Percentiles rank a stretch among this genome's conserved stretches.
These are phyloP conservation scores for Backusella morwellensis DNA, from an alignment of 192 early-diverging fungal genomes.

Conservation along the genomic window DNA sequence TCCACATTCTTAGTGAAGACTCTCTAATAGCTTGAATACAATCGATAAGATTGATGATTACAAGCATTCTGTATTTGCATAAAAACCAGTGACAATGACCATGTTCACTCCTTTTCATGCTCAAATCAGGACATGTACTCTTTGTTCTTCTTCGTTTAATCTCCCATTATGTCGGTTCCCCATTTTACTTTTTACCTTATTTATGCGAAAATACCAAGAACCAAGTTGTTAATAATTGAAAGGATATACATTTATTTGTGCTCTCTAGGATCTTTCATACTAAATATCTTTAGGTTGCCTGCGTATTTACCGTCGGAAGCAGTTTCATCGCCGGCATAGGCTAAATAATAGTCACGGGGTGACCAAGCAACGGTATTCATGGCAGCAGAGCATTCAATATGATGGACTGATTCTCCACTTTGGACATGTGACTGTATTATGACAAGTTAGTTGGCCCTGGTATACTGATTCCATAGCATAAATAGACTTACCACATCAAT, in stretches of 20 bases:
- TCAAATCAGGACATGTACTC: no score
- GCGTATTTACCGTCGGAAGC: slow-evolving; percentile 33
- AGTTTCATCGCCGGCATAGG: slow-evolving; percentile 76
- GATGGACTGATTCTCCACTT: slow-evolving; percentile 67
- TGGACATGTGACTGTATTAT: slow-evolving; percentile 64
- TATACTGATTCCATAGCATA: neutral
- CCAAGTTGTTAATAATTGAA: no score
- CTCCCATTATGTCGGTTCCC: no score
- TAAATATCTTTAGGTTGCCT: slow-evolving; percentile 52
- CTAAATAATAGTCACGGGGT: slow-evolving; percentile 70
- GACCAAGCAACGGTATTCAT: slow-evolving; percentile 82
- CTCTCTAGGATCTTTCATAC: slow-evolving; percentile 33
- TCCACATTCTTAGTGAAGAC: no score
- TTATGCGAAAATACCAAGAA: no score
- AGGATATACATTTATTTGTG: neutral
- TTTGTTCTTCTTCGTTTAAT: no score
- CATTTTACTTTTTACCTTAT: no score
- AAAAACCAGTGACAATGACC: no score
- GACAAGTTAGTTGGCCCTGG: neutral
- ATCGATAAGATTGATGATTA: no score
- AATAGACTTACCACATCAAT: slow-evolving; percentile 71
- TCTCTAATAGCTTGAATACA: no score
- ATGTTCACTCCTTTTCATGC: no score
- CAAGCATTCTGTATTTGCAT: no score
- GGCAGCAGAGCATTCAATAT: slow-evolving; percentile 61